A percentile compares a stretch with the other conserved stretches of the same genome.
Conservation (phyloP, 2,329 filamentous ascomycete genomes). For the Didymella sp. region DNA sequence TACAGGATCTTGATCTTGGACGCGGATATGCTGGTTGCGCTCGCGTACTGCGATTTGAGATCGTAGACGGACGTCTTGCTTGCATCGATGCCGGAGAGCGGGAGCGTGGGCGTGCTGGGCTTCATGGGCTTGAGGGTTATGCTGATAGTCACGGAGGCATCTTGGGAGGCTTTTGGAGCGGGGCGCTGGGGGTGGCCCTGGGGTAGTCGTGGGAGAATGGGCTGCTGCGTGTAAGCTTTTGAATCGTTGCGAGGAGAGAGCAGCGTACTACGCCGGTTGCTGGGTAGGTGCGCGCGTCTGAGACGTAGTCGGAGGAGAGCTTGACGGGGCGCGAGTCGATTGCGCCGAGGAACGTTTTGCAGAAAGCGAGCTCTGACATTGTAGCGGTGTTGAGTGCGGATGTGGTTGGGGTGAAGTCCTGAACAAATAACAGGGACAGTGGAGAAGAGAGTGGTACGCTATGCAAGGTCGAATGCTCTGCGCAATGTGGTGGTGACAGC, state of each 20-base stretch:
- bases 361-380: slow-evolving; percentile 76
- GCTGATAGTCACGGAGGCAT: slow-evolving; percentile 40
- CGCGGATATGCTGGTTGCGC: slow-evolving; percentile 48
- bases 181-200: slow-evolving; percentile 58
- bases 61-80: slow-evolving; percentile 78
- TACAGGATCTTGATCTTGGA: slow-evolving; percentile 86
- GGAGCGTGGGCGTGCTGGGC: slow-evolving; percentile 65
- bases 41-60: slow-evolving; percentile 72
- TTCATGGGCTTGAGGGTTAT: slow-evolving; percentile 75
- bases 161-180: slow-evolving; percentile 54
- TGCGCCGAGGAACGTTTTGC: slow-evolving; percentile 79
- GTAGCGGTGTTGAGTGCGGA: slow-evolving; percentile 18
- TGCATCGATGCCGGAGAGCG: slow-evolving; percentile 65
- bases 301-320: slow-evolving; percentile 87
- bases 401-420: too few species aligned
- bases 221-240: slow-evolving; percentile 55
- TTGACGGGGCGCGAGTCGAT: slow-evolving; percentile 81
- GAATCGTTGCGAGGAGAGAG: slow-evolving; percentile 41
- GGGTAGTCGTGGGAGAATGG: slow-evolving; percentile 73
- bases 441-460: too few species aligned
- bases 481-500: slow-evolving; percentile 15
- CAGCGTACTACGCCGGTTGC: slow-evolving; percentile 74
- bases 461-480: not conserved
- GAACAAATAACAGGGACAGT: too few species aligned
- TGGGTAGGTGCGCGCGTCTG: slow-evolving; percentile 81